Base-by-base conservation (phyloP, 768 basidiomycete genomes). In the Xerocomus spinulosus region DNA sequence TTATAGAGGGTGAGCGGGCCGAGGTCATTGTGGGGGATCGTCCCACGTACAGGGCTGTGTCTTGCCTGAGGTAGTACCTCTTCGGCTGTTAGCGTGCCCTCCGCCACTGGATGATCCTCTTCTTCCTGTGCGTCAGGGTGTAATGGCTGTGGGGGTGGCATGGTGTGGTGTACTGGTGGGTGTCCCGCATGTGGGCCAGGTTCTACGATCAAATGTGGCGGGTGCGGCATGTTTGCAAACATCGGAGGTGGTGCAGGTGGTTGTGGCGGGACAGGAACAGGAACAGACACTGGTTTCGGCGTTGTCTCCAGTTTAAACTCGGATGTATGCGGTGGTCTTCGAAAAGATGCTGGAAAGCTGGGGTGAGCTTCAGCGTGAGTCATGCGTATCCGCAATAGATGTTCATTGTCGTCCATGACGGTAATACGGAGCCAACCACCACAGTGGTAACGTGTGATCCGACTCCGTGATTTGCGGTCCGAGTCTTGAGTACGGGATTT, bases 341-440 rank as follows among this genome's bases (percentile, higher is more conserved):
- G 61, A 56, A 66, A 66, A 13, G 65, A 68, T 0, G 64, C 61
- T 0, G 65, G 65, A 44, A 66, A 66, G 43, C 57, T 58, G 1
- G 65, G 64, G 40, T 67, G 65, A 0, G 67, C 65, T 32, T 67
- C 67, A 17, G 67, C 63, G 32, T 67, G 65, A 0, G 65, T 68
- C 67, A 67, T 67, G 44, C 65, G 65, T 56, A 67, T 68, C 24
- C 65, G 65, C 26, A 67, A 46, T 23, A 68, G 64, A 24, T 57
- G 58, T 36, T 67, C 65, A 36, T 68, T 67, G 44, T 67, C 67
- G 18, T 67, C 67, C 67, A 67, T 64, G 48, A 68, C 68, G 24
- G 65, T 67, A 50, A 67, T 68, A 18, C 67, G 65, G 20, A 67
- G 56, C 65, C 65, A 67, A 15, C 65, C 65, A 2, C 67, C 65